Evolutionary conservation across 345 rosid genomes (phyloP).

Genomic region (Geranium rotundifolium): DNA sequence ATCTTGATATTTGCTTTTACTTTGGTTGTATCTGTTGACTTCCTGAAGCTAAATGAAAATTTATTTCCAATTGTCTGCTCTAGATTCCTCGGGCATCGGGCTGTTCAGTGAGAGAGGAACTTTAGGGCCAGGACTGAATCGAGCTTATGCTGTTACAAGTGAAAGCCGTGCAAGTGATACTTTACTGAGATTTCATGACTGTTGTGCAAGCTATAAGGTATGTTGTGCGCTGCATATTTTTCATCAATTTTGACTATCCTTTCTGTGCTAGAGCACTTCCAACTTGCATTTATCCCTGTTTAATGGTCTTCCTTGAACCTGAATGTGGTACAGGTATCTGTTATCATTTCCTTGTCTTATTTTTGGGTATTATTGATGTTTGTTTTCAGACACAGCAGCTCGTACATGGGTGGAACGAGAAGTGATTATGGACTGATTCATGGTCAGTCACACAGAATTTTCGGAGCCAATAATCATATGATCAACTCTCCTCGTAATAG

Average conservation of each 20-base stretch:
- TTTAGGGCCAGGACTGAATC: conserved; percentile 68
- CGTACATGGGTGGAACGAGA: conserved; percentile 17
- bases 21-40: too few relatives aligned
- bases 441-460: conserved; percentile 21
- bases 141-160: conserved; percentile 77
- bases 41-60: too few relatives aligned
- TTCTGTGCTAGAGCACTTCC: too few relatives aligned
- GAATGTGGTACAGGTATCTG: too few relatives aligned
- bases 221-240: too few relatives aligned
- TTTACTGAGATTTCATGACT: conserved; percentile 64
- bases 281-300: too few relatives aligned
- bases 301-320: too few relatives aligned
- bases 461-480: conserved; percentile 14
- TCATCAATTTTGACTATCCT: too few relatives aligned
- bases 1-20: too few relatives aligned
- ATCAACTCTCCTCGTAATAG: neutral
- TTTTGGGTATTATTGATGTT: conserved; percentile 1
- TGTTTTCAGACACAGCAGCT: conserved; percentile 25
- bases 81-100: conserved; percentile 95
- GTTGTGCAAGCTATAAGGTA: conserved; percentile 91
- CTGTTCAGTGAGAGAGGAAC: conserved; percentile 67
- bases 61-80: too few relatives aligned
- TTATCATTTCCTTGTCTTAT: too few relatives aligned
- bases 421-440: conserved; percentile 22
- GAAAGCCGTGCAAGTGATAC: conserved; percentile 92